Conservation (phyloP, 768 basidiomycete genomes). For the Collybia mongolica region DNA sequence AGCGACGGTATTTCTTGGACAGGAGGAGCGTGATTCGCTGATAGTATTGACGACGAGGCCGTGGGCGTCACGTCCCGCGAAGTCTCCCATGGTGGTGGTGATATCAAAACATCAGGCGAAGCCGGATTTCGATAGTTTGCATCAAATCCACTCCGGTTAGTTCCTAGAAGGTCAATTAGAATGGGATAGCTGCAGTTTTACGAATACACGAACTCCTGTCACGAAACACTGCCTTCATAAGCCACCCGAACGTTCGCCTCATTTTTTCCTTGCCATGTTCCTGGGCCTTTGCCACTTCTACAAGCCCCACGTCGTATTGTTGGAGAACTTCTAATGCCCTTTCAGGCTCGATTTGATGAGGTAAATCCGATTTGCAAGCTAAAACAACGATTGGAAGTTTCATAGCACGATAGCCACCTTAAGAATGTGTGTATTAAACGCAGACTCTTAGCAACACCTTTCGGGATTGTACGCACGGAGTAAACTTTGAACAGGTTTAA, state of each 20-base stretch:
- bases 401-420: slow-evolving; percentile 59
- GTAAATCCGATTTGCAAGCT: slow-evolving; percentile 84
- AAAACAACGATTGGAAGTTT: slow-evolving; percentile 71
- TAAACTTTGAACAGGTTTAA: slow-evolving; percentile 62
- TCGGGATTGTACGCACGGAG: slow-evolving; percentile 56
- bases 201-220: slow-evolving; percentile 37
- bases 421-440: slow-evolving; percentile 9
- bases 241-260: slow-evolving; percentile 68
- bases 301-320: slow-evolving; percentile 72
- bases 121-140: slow-evolving; percentile 66
- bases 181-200: background rate
- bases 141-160: slow-evolving; percentile 27
- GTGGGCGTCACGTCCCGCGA: slow-evolving; percentile 54
- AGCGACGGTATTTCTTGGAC: slow-evolving; percentile 16
- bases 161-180: slow-evolving; percentile 19
- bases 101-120: slow-evolving; percentile 57
- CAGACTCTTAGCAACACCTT: background rate
- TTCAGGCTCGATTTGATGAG: slow-evolving; percentile 55
- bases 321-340: slow-evolving; percentile 48
- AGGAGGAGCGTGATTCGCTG: slow-evolving; percentile 21
- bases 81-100: slow-evolving; percentile 55
- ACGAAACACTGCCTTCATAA: slow-evolving; percentile 65
- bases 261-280: slow-evolving; percentile 71
- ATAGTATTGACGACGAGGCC: slow-evolving; percentile 37
- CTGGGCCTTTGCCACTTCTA: slow-evolving; percentile 62